Percentiles rank a stretch among this genome's conserved stretches.
Evolutionary conservation across 1,284 basidiomycete species (phyloP).

Genomic region (Malassezia sympodialis): DNA sequence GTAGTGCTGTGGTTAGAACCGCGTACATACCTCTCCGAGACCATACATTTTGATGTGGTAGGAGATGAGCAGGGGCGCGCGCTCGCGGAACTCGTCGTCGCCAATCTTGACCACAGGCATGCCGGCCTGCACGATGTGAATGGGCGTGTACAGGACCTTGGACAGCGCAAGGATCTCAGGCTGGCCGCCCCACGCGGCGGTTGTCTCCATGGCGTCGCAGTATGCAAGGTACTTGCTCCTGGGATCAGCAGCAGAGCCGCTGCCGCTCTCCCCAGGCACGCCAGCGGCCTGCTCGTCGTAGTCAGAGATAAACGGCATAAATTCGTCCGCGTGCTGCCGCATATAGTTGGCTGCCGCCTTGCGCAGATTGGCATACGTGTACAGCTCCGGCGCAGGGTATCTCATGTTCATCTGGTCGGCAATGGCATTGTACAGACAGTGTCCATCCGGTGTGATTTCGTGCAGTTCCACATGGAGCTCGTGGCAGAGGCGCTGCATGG

Average conservation of each 20-base stretch:
- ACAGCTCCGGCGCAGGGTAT: conserved; percentile 11
- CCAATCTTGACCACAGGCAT: conserved; percentile 64
- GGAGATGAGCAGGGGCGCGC: conserved; percentile 28
- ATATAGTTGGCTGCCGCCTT: conserved; percentile 71
- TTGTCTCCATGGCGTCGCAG: conserved; percentile 68
- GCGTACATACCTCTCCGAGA: conserved; percentile 30
- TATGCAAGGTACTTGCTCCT: conserved; percentile 65
- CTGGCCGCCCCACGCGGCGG: conserved; percentile 90
- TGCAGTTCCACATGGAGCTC: not conserved
- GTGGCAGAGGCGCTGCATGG: not conserved
- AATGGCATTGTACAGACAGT: conserved; percentile 75
- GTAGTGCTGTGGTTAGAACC: conserved; percentile 29
- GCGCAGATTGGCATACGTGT: conserved; percentile 52
- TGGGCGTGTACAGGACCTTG: conserved; percentile 70
- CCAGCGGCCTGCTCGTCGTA: conserved; percentile 50
- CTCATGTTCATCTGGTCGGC: conserved; percentile 60
- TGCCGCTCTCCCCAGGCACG: conserved; percentile 51
- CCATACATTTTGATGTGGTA: conserved; percentile 45
- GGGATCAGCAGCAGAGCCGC: conserved; percentile 56
- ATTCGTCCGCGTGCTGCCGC: conserved; percentile 71
- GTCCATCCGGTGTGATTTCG: conserved; percentile 79
- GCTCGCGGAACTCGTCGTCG: conserved; percentile 54
- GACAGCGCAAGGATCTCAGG: conserved; percentile 87
- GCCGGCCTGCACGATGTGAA: conserved; percentile 80
- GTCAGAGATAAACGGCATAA: conserved; percentile 78